phyloP scores from a whole-genome alignment of 306 rosid genomes.

The Citrullus colocynthis region DNA sequence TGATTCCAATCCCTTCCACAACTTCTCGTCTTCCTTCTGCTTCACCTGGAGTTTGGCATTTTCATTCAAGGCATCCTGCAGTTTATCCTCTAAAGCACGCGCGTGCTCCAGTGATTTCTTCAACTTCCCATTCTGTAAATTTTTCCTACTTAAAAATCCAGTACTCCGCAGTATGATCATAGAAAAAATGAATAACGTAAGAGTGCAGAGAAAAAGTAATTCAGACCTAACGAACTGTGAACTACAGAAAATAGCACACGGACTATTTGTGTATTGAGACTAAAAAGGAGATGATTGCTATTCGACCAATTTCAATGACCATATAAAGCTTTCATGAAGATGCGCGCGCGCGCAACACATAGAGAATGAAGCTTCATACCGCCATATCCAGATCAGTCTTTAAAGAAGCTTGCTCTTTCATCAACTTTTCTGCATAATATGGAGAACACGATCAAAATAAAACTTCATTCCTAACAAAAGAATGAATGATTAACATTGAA shows the following conservation, averaged over 20 bases:
- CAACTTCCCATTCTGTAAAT: constrained; percentile 57
- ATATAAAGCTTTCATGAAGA: background rate
- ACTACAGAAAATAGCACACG: background rate
- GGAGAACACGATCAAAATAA: constrained; percentile 10
- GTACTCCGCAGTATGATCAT: background rate
- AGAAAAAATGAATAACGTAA: background rate
- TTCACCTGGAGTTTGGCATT: constrained; percentile 79
- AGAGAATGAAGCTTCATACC: constrained; percentile 30
- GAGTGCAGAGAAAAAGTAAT: background rate
- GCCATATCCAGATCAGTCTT: constrained; percentile 84
- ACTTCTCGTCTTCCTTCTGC: constrained; percentile 87
- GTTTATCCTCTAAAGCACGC: constrained; percentile 59
- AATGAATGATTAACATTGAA: background rate
- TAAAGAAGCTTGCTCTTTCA: constrained; percentile 81
- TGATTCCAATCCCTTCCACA: constrained; percentile 79
- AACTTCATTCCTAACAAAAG: constrained; percentile 9
- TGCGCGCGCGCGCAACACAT: background rate
- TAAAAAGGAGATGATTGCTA: background rate
- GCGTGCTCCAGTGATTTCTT: constrained; percentile 60
- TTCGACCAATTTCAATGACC: background rate
- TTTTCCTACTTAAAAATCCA: background rate
- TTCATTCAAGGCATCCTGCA: constrained; percentile 81
- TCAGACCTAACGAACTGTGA: background rate
- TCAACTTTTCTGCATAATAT: constrained; percentile 50
- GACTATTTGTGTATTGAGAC: background rate